Evolutionary conservation across 768 basidiomycete species (phyloP).

Genomic region (Multifurca ochricompacta): DNA sequence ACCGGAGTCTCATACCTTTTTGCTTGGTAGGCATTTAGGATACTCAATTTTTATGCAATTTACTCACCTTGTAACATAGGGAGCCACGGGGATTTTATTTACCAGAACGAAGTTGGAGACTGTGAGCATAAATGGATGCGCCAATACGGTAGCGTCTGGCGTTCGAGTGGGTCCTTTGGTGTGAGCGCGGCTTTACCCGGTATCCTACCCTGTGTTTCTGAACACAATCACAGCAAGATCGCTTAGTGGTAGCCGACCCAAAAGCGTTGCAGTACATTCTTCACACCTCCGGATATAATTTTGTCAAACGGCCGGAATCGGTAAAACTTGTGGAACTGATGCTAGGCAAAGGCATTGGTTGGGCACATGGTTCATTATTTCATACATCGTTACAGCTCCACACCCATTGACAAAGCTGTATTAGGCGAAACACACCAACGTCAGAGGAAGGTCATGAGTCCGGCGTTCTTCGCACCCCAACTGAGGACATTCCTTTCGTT

Average conservation of each 20-base stretch:
- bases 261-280: slow-evolving; percentile 26
- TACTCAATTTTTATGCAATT: not conserved
- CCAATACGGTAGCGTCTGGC: slow-evolving; percentile 22
- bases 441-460: slow-evolving; percentile 24
- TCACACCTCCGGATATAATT: slow-evolving; percentile 26
- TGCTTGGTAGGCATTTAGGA: not conserved
- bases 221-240: slow-evolving; percentile 11
- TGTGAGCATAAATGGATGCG: slow-evolving; percentile 16
- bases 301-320: slow-evolving; percentile 1
- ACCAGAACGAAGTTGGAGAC: slow-evolving; percentile 21
- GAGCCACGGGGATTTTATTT: not conserved
- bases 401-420: not conserved
- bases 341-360: slow-evolving; percentile 20
- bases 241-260: not conserved
- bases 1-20: not conserved
- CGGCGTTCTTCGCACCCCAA: slow-evolving; percentile 23
- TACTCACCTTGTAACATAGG: slow-evolving; percentile 19
- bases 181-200: slow-evolving; percentile 13
- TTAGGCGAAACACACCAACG: slow-evolving; percentile 22
- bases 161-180: slow-evolving; percentile 18
- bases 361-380: slow-evolving; percentile 17
- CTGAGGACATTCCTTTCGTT: slow-evolving; percentile 22
- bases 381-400: too few species aligned
- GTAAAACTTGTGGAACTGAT: slow-evolving; percentile 13
- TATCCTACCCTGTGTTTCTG: not conserved